These are phyloP conservation scores for Glomus cerebriforme DNA, from an alignment of 192 early-diverging fungal genomes.

Conservation along the genomic window DNA sequence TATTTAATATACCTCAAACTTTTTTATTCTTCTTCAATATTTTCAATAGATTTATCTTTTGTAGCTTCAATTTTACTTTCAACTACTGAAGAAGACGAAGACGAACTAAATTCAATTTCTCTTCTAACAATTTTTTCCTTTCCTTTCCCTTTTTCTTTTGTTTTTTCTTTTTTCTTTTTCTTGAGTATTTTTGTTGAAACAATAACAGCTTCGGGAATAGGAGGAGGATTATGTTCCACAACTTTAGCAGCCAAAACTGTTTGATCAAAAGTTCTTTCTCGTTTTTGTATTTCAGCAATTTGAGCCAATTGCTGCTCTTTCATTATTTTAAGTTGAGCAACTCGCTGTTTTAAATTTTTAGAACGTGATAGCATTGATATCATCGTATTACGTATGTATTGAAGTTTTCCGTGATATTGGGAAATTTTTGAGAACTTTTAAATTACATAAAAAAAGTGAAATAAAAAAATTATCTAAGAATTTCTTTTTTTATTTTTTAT, in stretches of 20 bases:
- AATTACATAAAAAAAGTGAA: background rate
- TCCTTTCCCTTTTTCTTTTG: conserved; percentile 24
- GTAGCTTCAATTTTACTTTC: background rate
- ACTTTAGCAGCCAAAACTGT: conserved; percentile 33
- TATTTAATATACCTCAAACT: background rate
- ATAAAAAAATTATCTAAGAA: too few species aligned
- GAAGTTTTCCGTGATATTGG: conserved; percentile 17
- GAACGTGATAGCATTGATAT: conserved; percentile 12
- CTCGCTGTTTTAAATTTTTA: conserved; percentile 26
- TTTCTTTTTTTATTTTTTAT: background rate
- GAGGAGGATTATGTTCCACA: background rate
- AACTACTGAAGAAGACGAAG: background rate
- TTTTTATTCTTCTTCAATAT: background rate
- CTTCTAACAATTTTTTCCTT: conserved; percentile 10
- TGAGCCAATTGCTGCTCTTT: conserved; percentile 29
- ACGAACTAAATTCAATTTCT: conserved; percentile 17
- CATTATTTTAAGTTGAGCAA: conserved; percentile 16
- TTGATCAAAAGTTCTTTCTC: conserved; percentile 28
- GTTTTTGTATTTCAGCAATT: conserved; percentile 23
- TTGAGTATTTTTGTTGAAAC: background rate
- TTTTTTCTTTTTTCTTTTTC: conserved; percentile 28
- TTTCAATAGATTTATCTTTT: background rate
- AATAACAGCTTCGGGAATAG: background rate
- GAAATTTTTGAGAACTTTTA: conserved; percentile 31
- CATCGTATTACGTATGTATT: conserved; percentile 27